A percentile compares a stretch with the other conserved stretches of the same genome.
Conservation (phyloP, 805 yeast genomes). For the Tetrapisispora nanseiensis region DNA sequence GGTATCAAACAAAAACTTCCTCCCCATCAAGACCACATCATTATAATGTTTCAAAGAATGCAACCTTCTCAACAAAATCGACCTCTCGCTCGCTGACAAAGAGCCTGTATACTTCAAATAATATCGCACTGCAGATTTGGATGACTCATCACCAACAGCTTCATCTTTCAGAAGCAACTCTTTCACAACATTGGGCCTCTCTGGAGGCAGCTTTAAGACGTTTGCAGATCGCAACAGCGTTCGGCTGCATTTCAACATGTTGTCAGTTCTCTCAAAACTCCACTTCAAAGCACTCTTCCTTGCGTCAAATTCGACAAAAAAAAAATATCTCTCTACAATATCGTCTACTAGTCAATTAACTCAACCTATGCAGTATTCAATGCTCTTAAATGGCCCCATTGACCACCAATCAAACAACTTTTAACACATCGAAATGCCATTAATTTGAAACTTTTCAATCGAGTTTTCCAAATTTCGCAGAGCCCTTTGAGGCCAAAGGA, state of each 20-base stretch:
- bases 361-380: no score
- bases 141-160: neutral
- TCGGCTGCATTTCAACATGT: neutral
- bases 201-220: neutral
- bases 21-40: neutral
- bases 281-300: no score
- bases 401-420: no score
- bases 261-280: neutral
- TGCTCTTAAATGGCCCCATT: no score
- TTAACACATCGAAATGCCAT: no score
- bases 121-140: neutral
- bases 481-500: neutral
- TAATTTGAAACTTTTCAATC: neutral
- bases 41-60: neutral
- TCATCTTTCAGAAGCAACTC: neutral
- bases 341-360: no score
- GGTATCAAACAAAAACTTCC: neutral
- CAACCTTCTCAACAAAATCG: neutral
- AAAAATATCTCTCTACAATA: no score
- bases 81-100: neutral
- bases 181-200: neutral
- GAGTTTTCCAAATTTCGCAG: neutral
- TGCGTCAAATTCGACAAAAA: no score
- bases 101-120: neutral
- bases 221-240: neutral